Percentiles rank a stretch among this genome's conserved stretches.
phyloP scores from a whole-genome alignment of 306 rosid species.

The Prosopis cineraria region DNA sequence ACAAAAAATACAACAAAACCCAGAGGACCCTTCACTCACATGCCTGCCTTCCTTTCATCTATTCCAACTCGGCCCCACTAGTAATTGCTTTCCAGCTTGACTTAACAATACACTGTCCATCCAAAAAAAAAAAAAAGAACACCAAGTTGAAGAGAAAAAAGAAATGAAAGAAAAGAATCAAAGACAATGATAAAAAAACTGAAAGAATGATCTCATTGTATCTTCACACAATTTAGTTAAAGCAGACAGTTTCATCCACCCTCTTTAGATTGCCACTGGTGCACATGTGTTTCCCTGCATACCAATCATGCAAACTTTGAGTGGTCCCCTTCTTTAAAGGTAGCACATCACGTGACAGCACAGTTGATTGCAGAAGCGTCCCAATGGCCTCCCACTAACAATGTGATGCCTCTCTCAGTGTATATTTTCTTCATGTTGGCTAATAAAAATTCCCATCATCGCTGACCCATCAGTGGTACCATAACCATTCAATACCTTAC shows the following conservation, averaged over 20 bases:
- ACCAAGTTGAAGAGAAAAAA: slow-evolving; percentile 23
- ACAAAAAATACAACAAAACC: slow-evolving; percentile 43
- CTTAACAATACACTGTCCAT: slow-evolving; percentile 24
- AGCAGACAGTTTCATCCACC: slow-evolving; percentile 48
- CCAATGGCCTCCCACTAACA: slow-evolving; percentile 36
- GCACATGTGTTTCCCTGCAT: slow-evolving; percentile 81
- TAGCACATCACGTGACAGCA: slow-evolving; percentile 70
- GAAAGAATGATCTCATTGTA: slow-evolving; percentile 42
- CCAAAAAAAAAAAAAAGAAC: neutral
- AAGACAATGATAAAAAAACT: slow-evolving; percentile 24
- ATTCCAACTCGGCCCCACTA: slow-evolving; percentile 59
- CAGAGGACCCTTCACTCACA: slow-evolving; percentile 41
- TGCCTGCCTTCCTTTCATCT: slow-evolving; percentile 38
- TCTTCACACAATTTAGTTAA: slow-evolving; percentile 43
- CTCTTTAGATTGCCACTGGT: slow-evolving; percentile 43
- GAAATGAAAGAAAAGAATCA: slow-evolving; percentile 37
- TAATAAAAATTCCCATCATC: slow-evolving; percentile 34
- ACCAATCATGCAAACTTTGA: slow-evolving; percentile 71
- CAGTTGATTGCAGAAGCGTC: slow-evolving; percentile 45
- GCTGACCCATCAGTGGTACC: neutral
- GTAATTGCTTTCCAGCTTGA: slow-evolving; percentile 40
- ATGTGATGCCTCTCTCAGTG: slow-evolving; percentile 35
- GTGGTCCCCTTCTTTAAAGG: slow-evolving; percentile 72
- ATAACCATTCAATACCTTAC: slow-evolving; percentile 33
- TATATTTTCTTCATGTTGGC: slow-evolving; percentile 21